Evolutionary conservation across 129 eudicot genomes (phyloP).

Genomic region (Mikania micrantha): DNA sequence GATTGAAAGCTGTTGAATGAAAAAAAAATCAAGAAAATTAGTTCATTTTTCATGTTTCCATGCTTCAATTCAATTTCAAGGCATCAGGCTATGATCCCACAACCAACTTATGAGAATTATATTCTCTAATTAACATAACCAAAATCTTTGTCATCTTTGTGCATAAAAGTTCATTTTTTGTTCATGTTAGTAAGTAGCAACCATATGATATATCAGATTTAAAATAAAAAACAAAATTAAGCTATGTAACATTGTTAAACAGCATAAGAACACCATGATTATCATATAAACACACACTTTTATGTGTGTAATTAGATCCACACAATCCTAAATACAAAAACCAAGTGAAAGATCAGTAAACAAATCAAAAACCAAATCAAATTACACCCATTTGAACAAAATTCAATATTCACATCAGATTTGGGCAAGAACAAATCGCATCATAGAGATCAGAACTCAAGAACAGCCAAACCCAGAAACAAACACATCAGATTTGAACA

Average conservation of each 20-base stretch:
- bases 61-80: background rate
- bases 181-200: background rate
- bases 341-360: background rate
- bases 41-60: conserved; percentile 1
- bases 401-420: background rate
- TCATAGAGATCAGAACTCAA: conserved; percentile 3
- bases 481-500: background rate
- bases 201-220: background rate
- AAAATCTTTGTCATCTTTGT: background rate
- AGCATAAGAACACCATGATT: background rate
- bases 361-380: conserved; percentile 14
- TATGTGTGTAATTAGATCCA: background rate
- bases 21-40: background rate
- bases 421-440: conserved; percentile 5
- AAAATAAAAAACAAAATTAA: background rate
- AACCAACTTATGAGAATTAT: background rate
- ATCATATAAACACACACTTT: background rate
- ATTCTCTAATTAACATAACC: background rate
- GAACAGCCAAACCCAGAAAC: conserved; percentile 1
- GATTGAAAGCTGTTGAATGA: conserved; percentile 8
- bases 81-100: background rate
- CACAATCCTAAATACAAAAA: conserved; percentile 1
- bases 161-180: background rate
- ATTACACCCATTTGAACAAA: conserved; percentile 14
- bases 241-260: background rate